Evolutionary conservation across 257 asterid genomes (phyloP).

Genomic region (Asclepias syriaca): DNA sequence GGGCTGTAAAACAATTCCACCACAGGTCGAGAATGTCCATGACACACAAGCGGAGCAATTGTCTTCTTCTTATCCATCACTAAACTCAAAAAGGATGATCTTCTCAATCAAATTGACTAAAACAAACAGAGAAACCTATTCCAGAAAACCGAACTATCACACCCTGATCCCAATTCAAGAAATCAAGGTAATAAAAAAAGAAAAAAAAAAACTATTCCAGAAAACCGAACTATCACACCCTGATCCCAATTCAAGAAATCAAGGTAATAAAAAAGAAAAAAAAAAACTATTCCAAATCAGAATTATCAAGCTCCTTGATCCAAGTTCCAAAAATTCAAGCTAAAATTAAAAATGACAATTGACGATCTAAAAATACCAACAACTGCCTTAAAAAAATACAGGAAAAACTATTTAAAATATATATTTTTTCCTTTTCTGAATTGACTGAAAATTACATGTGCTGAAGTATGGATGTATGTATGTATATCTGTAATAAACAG

Average conservation of each 20-base stretch:
- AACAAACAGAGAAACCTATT: conserved; percentile 7
- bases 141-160: conserved; percentile 15
- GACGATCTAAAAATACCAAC: conserved; percentile 28
- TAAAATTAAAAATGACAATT: conserved; percentile 9
- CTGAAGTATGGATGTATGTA: conserved; percentile 8
- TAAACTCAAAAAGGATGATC: neutral
- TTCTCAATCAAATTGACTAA: conserved; percentile 18
- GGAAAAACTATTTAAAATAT: conserved; percentile 12
- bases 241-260: conserved; percentile 35
- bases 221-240: conserved; percentile 20
- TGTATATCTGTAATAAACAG: conserved; percentile 32
- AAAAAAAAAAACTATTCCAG: conserved; percentile 9
- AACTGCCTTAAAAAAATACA: conserved; percentile 33
- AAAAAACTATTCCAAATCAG: conserved; percentile 14
- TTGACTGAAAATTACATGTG: conserved; percentile 1
- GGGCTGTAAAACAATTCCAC: conserved; percentile 98
- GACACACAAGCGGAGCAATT: conserved; percentile 89
- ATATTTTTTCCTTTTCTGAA: conserved; percentile 24
- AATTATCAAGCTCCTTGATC: conserved; percentile 1
- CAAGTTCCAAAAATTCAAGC: neutral
- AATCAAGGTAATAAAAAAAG: conserved; percentile 9
- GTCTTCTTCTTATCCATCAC: conserved; percentile 90
- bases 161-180: conserved; percentile 36
- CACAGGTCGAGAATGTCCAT: conserved; percentile 98
- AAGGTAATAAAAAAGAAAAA: conserved; percentile 3